phyloP scores from a whole-genome alignment of 2,329 filamentous ascomycete species.

The Rhexocercosporidium sp. region DNA sequence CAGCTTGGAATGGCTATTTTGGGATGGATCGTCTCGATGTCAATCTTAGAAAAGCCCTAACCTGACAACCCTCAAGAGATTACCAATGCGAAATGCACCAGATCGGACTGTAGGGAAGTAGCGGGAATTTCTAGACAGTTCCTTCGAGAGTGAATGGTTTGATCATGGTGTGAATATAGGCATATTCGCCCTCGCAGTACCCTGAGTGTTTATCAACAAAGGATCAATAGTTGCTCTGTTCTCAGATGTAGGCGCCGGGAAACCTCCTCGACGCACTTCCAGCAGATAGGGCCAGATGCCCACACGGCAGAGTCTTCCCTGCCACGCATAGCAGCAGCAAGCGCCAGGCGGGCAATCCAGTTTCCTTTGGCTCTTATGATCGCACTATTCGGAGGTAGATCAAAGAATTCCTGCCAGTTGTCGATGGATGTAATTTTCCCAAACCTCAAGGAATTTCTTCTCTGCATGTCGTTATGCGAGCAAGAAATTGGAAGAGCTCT shows the following conservation, averaged over 20 bases:
- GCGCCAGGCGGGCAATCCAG: not conserved
- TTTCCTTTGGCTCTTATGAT: not conserved
- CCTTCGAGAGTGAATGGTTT: not conserved
- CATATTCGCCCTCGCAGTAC: not conserved
- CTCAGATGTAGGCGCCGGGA: not conserved
- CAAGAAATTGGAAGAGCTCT: not conserved
- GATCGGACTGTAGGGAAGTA: not conserved
- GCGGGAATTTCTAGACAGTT: not conserved
- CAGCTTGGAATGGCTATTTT: too few species aligned
- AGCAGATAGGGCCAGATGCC: not conserved
- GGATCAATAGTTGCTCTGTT: not conserved
- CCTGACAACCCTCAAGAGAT: not conserved
- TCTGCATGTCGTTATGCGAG: not conserved
- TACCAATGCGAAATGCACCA: not conserved
- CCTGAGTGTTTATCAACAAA: not conserved
- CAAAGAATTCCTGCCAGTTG: not conserved
- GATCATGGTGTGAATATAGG: not conserved
- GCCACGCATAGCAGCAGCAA: not conserved
- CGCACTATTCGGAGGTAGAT: not conserved
- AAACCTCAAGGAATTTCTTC: not conserved
- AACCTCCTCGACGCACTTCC: not conserved
- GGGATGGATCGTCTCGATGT: not conserved
- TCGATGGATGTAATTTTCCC: not conserved
- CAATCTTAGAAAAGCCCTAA: not conserved
- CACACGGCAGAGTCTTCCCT: not conserved